These are phyloP conservation scores for Viola odorata DNA, from an alignment of 345 rosid genomes.

Conservation along the genomic window DNA sequence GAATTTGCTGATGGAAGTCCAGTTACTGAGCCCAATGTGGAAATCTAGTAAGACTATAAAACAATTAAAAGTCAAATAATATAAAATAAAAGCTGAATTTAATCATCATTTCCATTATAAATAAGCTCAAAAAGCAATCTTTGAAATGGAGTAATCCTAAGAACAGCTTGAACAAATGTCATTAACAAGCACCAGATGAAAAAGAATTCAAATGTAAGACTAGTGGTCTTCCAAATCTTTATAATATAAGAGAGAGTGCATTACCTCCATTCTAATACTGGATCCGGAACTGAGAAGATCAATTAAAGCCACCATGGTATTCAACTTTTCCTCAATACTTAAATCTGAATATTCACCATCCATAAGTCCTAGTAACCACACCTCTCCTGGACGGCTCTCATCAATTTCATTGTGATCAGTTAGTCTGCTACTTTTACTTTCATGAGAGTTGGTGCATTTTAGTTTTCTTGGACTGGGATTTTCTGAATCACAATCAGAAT, in stretches of 20 bases:
- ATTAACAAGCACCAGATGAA: too few relatives aligned
- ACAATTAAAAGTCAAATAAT: too few relatives aligned
- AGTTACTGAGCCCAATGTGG: too few relatives aligned
- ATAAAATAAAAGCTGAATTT: too few relatives aligned
- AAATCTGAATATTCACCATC: conserved; percentile 94
- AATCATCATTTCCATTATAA: too few relatives aligned
- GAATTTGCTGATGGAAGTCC: too few relatives aligned
- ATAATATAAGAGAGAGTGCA: background rate
- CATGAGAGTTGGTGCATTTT: conserved; percentile 22
- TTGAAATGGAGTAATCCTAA: too few relatives aligned
- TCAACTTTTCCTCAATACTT: conserved; percentile 80
- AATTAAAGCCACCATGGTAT: conserved; percentile 69
- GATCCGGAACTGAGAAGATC: conserved; percentile 80
- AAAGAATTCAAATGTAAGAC: too few relatives aligned
- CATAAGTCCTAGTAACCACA: conserved; percentile 86
- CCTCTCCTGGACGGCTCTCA: conserved; percentile 91
- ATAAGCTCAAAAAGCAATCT: too few relatives aligned
- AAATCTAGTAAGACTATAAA: too few relatives aligned
- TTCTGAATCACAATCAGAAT: conserved; percentile 54
- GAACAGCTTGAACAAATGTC: too few relatives aligned
- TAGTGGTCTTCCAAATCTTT: too few relatives aligned
- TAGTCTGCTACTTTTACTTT: conserved; percentile 38
- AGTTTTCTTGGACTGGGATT: conserved; percentile 31
- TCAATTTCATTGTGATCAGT: conserved; percentile 67
- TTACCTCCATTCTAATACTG: conserved; percentile 77